These are phyloP conservation scores for Claviceps fusiformis DNA, from an alignment of 2,329 filamentous ascomycete species.

Conservation along the genomic window DNA sequence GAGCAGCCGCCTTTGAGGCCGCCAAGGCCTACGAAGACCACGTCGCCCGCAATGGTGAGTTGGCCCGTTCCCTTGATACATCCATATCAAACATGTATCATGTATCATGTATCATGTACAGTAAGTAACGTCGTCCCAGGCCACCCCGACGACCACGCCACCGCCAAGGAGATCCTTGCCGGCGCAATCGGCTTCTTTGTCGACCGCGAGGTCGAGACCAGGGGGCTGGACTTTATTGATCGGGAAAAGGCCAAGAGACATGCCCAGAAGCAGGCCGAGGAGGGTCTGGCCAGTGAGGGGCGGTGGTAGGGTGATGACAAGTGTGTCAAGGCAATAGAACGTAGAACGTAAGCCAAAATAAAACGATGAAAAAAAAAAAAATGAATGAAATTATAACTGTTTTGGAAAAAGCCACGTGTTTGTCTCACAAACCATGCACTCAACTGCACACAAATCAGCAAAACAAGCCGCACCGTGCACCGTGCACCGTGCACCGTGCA, in stretches of 20 bases:
- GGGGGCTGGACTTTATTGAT: slow-evolving; percentile 16
- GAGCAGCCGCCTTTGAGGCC: slow-evolving; percentile 18
- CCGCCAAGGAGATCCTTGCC: slow-evolving; percentile 17
- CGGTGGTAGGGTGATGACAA: neutral
- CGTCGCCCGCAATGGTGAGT: slow-evolving; percentile 12
- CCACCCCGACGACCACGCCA: slow-evolving; percentile 14
- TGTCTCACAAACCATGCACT: too few species aligned
- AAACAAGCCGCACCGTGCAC: too few species aligned
- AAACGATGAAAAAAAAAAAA: too few species aligned
- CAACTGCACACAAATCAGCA: too few species aligned
- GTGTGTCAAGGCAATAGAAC: too few species aligned
- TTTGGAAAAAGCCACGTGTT: too few species aligned
- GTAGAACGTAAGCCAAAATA: too few species aligned
- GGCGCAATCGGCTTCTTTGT: slow-evolving; percentile 18
- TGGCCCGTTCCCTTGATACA: too few species aligned
- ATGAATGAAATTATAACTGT: too few species aligned
- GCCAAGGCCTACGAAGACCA: slow-evolving; percentile 20
- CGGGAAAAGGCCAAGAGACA: slow-evolving; percentile 17
- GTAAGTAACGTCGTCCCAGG: slow-evolving; percentile 6
- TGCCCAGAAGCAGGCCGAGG: slow-evolving; percentile 13
- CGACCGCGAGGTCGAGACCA: slow-evolving; percentile 19
- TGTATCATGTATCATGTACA: too few species aligned
- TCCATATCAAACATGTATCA: too few species aligned
- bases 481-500: too few species aligned
- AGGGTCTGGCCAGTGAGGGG: slow-evolving; percentile 11